Base-by-base conservation (phyloP, 495 filamentous ascomycete genomes). In the Choiromyces venosus region DNA sequence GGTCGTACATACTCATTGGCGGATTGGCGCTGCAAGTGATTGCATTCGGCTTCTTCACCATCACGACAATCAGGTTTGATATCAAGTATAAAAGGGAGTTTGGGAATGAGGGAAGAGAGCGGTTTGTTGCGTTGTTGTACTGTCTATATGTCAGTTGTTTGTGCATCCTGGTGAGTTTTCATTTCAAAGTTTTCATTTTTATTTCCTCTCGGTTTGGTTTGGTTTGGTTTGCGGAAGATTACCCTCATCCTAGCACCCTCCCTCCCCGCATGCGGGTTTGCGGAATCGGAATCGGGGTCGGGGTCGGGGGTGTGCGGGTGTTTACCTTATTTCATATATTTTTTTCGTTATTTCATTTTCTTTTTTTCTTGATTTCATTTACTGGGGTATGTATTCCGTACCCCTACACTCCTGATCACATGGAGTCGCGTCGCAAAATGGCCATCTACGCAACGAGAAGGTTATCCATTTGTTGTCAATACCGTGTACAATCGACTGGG, bases 361-460 rank as follows among this genome's bases (percentile, higher is more conserved):
- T n/a, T 52, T 52, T 56, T 25, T 14, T 9, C 46, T 29, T 10
- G n/a, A 56, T 29, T 14, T 56, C n/a, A 29, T 56, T 56, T 46
- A 46, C 21, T n/a, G 46, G 46, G 46, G n/a, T 12, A 29, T 56
- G 46, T 29, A 29, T 29, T 56, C 46, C 46, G 10, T n/a, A 2
- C 46, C 19, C 46, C 46, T n/a, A 12, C n/a, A 29, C 46, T 29
- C 74, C 66, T 66, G 16, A 70, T 77, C 75, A 77, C 75, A 77
- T 77, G 75, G 74, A 37, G 56, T 69, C 69, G 75, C 74, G 69
- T 77, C 76, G 74, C 74, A 76, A 77, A 56, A 70, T 73, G 66
- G 52, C 4, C 52, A 56, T 56, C 46, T 71, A 56, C 46, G 46
- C 46, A 56, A 56, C 3, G 10, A 56, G n/a, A 56, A n/a, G 46